Percentiles rank a stretch among this genome's conserved stretches.
Evolutionary conservation across 257 asterid species (phyloP).

Genomic region (Salvia miltiorrhiza): DNA sequence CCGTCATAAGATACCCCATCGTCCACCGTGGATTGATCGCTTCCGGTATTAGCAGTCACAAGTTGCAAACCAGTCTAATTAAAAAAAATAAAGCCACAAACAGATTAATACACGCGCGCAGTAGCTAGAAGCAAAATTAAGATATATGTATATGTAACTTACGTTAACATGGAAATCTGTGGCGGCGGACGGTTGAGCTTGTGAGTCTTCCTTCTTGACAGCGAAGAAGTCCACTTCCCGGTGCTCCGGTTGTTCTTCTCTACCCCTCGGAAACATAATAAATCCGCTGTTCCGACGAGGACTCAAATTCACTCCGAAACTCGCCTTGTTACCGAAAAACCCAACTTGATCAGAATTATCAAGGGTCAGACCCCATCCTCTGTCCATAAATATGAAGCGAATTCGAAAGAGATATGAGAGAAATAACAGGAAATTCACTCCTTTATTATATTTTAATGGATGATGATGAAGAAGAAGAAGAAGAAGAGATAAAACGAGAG

Average conservation of each 20-base stretch:
- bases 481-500: neutral
- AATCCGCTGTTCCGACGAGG: constrained; percentile 32
- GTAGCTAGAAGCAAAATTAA: neutral
- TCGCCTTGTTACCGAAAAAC: constrained; percentile 45
- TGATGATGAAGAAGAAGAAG: neutral
- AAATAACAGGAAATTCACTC: neutral
- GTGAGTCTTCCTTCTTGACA: constrained; percentile 52
- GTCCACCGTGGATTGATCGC: constrained; percentile 83
- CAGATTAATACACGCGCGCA: neutral
- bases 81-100: neutral
- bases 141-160: constrained; percentile 22
- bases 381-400: constrained; percentile 64
- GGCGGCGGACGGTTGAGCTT: constrained; percentile 12
- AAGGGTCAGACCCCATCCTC: constrained; percentile 75
- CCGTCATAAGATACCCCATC: constrained; percentile 52
- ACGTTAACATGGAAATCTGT: constrained; percentile 48
- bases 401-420: too few relatives aligned
- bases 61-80: constrained; percentile 96
- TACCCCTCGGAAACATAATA: constrained; percentile 38
- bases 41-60: constrained; percentile 65
- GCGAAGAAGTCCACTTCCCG: constrained; percentile 86
- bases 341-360: constrained; percentile 55
- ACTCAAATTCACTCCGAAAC: constrained; percentile 55
- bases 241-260: constrained; percentile 33
- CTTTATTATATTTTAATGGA: neutral